Base-by-base conservation (phyloP, 108 stramenopile species). In the Cyclotella cryptica region DNA sequence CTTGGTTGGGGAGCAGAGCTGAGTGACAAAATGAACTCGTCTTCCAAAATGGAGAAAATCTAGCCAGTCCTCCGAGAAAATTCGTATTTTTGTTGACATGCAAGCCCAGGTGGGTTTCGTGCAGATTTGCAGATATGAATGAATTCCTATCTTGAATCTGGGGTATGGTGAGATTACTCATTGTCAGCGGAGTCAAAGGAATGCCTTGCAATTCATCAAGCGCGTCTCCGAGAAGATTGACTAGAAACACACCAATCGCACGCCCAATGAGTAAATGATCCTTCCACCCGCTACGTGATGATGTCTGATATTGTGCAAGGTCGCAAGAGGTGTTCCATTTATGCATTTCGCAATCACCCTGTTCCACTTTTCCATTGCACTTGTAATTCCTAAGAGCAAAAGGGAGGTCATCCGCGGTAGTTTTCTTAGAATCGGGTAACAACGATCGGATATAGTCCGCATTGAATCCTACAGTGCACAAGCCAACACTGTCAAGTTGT, bases 1-100 rank as follows among this genome's bases (percentile, higher is more conserved):
- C 71, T 39, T 72, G 71, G 61, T 47, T 64, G 0, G 71, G 71
- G 40, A 72, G 71, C 71, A 72, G 15, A 19, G 71, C 71, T 10
- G 71, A 29, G 39, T 35, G 58, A 18, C 71, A 72, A 28, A 61
- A 29, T 4, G 47, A 21, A 43, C n/a, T 61, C n/a, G 59, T 41
- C 41, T 54, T 72, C 61, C 62, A 72, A 49, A 72, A 69, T 28
- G 68, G 68, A 1, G 68, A 69, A n/a, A 51, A 69, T 19, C 28
- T 52, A 21, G 12, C 68, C 10, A 43, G 52, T 14, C 52, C 68
- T 0, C 68, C 68, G 10, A 69, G 35, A 53, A 69, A 69, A 0
- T 69, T 29, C 10, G 68, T 69, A 15, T 54, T 39, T 53, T 54
- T 69, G 11, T 19, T 10, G 35, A 69, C 27, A 29, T 69, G 46